These are phyloP conservation scores for Trichoderma lentiforme DNA, from an alignment of 2,329 filamentous ascomycete species.

Conservation along the genomic window DNA sequence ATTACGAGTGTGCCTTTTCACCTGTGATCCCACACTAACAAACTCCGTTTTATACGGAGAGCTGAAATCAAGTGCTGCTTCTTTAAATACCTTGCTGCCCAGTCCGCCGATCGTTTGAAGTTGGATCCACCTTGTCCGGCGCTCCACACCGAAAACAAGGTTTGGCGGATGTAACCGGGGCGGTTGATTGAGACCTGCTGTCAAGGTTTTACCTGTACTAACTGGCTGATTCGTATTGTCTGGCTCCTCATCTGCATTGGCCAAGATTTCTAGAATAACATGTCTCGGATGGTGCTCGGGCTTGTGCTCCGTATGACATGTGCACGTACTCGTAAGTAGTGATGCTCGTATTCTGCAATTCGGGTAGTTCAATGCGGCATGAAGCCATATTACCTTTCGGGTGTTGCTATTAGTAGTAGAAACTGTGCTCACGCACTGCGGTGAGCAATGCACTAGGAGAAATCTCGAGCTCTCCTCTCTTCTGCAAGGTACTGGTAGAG, in stretches of 20 bases:
- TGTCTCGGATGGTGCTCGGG: not conserved
- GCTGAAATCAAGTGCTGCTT: not conserved
- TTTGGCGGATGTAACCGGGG: constrained; percentile 8
- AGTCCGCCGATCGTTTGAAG: not conserved
- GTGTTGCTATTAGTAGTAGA: not conserved
- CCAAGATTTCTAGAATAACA: not conserved
- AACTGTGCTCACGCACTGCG: not conserved
- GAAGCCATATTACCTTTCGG: not conserved
- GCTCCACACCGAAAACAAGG: constrained; percentile 9
- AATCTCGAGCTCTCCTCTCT: not conserved
- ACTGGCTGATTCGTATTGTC: not conserved
- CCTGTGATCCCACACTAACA: not conserved
- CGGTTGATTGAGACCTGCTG: not conserved
- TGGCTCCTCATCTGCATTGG: not conserved
- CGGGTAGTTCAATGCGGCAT: not conserved
- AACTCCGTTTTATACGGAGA: constrained; percentile 5
- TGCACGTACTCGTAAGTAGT: not conserved
- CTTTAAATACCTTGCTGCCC: not conserved
- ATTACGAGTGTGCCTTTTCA: not conserved
- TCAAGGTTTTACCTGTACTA: not conserved
- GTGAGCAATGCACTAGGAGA: not conserved
- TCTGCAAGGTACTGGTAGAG: constrained; percentile 1
- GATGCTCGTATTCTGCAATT: not conserved
- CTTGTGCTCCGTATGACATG: not conserved
- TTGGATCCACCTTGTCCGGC: not conserved